phyloP scores from a whole-genome alignment of 768 basidiomycete genomes.

The Tubosaeta sp. region DNA sequence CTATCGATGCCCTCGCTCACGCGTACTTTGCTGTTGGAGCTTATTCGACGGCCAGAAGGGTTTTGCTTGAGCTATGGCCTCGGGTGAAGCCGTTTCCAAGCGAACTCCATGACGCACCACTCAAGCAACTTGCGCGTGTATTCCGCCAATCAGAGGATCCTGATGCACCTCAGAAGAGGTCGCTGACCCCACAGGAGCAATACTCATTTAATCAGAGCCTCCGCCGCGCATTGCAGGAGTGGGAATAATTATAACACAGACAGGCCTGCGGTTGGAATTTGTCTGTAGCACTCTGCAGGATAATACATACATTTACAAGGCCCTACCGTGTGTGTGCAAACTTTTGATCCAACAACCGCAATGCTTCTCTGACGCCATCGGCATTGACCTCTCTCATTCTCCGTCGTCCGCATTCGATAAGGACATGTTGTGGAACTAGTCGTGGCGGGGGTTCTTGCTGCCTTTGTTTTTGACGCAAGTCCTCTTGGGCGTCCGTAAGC shows the following conservation, averaged over 20 bases:
- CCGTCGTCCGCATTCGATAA: slow-evolving; percentile 59
- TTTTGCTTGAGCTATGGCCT: slow-evolving; percentile 62
- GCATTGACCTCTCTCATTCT: slow-evolving; percentile 62
- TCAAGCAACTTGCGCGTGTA: slow-evolving; percentile 41
- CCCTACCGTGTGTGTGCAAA: slow-evolving; percentile 38
- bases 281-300: slow-evolving; percentile 1
- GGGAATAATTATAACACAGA: slow-evolving; percentile 13
- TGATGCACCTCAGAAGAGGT: slow-evolving; percentile 12
- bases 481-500: slow-evolving; percentile 52
- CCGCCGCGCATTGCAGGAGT: slow-evolving; percentile 23
- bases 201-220: slow-evolving; percentile 39
- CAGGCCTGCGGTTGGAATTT: background rate
- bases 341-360: slow-evolving; percentile 68
- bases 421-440: slow-evolving; percentile 58
- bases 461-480: slow-evolving; percentile 44
- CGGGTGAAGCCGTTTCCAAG: slow-evolving; percentile 58
- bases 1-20: slow-evolving; percentile 66
- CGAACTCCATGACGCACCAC: slow-evolving; percentile 38
- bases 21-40: slow-evolving; percentile 60
- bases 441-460: slow-evolving; percentile 42
- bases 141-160: slow-evolving; percentile 37
- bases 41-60: slow-evolving; percentile 44
- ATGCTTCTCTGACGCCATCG: slow-evolving; percentile 70
- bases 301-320: slow-evolving; percentile 2
- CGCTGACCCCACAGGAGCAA: slow-evolving; percentile 31